Conservation (phyloP, 2,329 filamentous ascomycete genomes). For the Ciborinia camelliae region DNA sequence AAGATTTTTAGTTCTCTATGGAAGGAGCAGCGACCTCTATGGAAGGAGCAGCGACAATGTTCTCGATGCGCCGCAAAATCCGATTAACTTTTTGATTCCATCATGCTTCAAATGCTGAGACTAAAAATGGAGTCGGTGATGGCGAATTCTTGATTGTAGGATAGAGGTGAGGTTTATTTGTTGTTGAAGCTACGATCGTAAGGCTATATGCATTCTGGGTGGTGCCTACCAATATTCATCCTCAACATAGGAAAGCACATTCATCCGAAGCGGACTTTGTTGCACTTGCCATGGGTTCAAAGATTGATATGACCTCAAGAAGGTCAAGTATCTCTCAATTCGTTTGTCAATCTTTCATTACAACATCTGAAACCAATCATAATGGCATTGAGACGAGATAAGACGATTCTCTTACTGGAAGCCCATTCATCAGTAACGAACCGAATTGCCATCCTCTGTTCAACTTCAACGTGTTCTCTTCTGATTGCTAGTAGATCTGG, state of each 20-base stretch:
- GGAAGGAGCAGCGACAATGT: neutral
- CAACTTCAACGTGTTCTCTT: neutral
- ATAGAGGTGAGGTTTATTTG: neutral
- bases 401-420: neutral
- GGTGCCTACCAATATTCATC: neutral
- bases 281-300: neutral
- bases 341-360: neutral
- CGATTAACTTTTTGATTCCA: neutral
- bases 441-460: neutral
- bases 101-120: neutral
- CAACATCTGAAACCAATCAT: neutral
- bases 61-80: neutral
- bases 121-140: neutral
- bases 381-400: neutral
- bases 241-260: neutral
- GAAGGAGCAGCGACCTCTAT: neutral
- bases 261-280: too few relatives aligned
- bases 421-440: neutral
- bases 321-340: neutral
- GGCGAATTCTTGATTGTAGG: neutral
- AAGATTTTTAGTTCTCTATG: too few relatives aligned
- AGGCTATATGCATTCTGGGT: neutral
- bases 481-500: neutral
- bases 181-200: too few relatives aligned
- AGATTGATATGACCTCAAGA: neutral